Evolutionary conservation across 345 rosid genomes (phyloP).

Genomic region (Conringia planisiliqua): DNA sequence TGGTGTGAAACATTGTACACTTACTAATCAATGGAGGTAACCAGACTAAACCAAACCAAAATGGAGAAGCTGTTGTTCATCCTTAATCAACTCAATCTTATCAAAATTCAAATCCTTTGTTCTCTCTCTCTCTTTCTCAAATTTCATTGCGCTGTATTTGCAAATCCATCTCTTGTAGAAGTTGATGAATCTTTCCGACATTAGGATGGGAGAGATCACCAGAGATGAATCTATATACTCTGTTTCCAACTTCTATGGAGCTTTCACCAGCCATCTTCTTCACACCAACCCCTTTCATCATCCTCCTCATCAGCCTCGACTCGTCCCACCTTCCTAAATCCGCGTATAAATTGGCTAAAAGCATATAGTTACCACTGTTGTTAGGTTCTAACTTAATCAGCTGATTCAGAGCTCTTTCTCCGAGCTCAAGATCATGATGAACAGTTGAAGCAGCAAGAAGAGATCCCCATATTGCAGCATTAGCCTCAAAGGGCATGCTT

Average conservation of each 20-base stretch:
- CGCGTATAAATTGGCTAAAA: slow-evolving; percentile 58
- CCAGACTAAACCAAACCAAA: neutral
- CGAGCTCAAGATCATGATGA: slow-evolving; percentile 55
- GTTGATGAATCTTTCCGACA: slow-evolving; percentile 24
- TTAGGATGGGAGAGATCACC: slow-evolving; percentile 49
- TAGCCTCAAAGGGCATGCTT: slow-evolving; percentile 64
- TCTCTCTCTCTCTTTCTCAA: no score
- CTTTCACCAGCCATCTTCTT: slow-evolving; percentile 66
- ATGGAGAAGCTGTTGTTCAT: neutral
- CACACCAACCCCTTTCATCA: slow-evolving; percentile 57
- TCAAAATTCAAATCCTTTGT: no score
- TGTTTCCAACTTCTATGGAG: slow-evolving; percentile 50
- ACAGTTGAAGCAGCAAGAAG: slow-evolving; percentile 66
- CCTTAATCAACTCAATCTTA: neutral
- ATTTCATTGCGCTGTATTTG: no score
- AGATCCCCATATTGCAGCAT: slow-evolving; percentile 80
- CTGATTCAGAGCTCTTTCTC: slow-evolving; percentile 53
- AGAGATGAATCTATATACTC: slow-evolving; percentile 49
- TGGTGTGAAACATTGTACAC: neutral
- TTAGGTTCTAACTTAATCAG: slow-evolving; percentile 60
- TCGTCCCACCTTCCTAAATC: slow-evolving; percentile 65
- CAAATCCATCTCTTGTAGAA: slow-evolving; percentile 37
- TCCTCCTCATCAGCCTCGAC: slow-evolving; percentile 46
- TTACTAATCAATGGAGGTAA: neutral
- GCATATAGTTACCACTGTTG: slow-evolving; percentile 75